Evolutionary conservation across 169 alveolate genomes (phyloP), one percentile per base, ranked within the genome.

Genomic region (Amoebophrya sp.): DNA sequence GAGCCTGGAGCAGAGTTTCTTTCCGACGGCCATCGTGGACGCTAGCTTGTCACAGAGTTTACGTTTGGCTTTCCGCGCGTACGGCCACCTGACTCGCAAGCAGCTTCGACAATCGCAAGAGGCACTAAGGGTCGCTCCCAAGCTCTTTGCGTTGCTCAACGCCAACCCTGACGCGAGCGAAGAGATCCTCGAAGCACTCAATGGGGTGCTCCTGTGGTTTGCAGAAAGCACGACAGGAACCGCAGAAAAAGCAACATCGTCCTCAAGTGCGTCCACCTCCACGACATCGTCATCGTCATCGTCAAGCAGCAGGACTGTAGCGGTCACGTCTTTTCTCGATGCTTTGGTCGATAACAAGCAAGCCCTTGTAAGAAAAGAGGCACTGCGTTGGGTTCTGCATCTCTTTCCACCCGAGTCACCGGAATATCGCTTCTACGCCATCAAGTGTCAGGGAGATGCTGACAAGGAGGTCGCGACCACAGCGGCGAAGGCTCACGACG

Each of bases 1-100:
- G 39, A 18, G 36, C 36, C 2, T 65, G 39, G 83, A 65, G 83
- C 36, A 65, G 33, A 65, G 39, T 26, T 65, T 6, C 83, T 65
- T 65, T 36, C 83, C 83, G 83, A 65, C 83, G 33, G 83, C 83
- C 18, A 65, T 65, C 83, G 33, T 65, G 39, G 83, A 65, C 83
- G 83, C 83, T 6, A 12, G 2, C 2, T 36, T 65, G 2, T 65
- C 83, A 6, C 18, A 1, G 39, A 18, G 33, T 6, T 18, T 65
- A 1, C 83, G 83, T 1, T 36, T 65, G 10, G 83, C 83, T 10
- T 65, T 65, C 33, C 83, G 83, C 83, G 83, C 83, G 39, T 65
- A 26, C 83, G 83, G 83, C 36, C 12, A 36, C 1, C 83, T 65
- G 39, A 65, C 83, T 6, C 2, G 83, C 33, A 65, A 65, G 83